Percentiles rank a stretch among this genome's conserved stretches.
These are phyloP conservation scores for Pseudogymnoascus sp. DNA, from an alignment of 2,329 filamentous ascomycete species.

Conservation along the genomic window DNA sequence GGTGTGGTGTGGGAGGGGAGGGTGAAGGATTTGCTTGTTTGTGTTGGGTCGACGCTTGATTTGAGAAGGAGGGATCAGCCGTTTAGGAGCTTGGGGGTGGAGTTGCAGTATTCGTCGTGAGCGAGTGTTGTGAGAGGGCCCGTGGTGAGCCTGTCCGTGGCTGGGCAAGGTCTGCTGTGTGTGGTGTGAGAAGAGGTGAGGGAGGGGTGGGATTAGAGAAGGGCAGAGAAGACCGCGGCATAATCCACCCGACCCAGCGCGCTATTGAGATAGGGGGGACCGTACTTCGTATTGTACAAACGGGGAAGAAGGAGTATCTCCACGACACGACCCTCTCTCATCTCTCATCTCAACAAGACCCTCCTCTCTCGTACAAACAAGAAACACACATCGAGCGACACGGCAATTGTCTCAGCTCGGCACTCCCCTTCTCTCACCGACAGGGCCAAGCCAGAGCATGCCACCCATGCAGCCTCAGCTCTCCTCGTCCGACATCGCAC, in stretches of 20 bases:
- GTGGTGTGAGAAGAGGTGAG: background rate
- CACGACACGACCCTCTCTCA: background rate
- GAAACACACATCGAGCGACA: background rate
- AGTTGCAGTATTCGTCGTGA: slow-evolving; percentile 77
- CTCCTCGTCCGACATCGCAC: background rate
- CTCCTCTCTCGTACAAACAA: no score
- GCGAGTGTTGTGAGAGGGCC: background rate
- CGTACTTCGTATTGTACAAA: background rate
- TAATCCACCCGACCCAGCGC: background rate
- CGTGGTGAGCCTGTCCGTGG: background rate
- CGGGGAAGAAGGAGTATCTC: background rate
- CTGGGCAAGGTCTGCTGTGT: background rate
- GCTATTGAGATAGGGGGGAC: background rate
- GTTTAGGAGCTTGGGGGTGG: slow-evolving; percentile 67
- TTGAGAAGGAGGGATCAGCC: slow-evolving; percentile 67
- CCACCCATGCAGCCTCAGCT: background rate
- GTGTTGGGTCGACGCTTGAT: slow-evolving; percentile 78
- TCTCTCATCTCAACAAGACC: background rate
- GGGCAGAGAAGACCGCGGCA: background rate
- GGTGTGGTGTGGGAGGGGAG: slow-evolving; percentile 88
- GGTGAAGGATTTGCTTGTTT: slow-evolving; percentile 87
- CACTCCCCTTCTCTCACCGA: background rate
- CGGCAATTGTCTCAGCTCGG: background rate
- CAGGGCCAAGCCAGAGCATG: background rate
- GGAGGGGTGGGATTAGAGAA: background rate